Base-by-base conservation (phyloP, 176 grass and related monocot genomes). In the Aechmea fasciata region DNA sequence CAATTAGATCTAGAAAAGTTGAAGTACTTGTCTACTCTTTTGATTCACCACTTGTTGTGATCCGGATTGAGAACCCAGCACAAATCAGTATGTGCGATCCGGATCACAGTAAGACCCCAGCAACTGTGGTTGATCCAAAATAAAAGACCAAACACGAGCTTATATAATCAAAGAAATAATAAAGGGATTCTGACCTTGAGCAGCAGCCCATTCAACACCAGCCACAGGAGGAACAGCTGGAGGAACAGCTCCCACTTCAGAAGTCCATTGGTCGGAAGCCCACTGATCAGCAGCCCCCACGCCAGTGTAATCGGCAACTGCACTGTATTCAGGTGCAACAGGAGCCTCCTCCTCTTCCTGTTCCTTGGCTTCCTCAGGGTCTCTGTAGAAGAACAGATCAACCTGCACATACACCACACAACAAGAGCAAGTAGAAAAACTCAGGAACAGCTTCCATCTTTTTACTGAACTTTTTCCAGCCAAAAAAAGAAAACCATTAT, bases 361-460 rank as follows among this genome's bases (percentile, higher is more conserved):
- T 47, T 96, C 91, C 84, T 96, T 96, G 24, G 87, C 85, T 75
- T 96, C 91, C 77, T 96, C 91, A 41, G 91, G 91, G 65, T 96
- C 87, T 76, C 91, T 88, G 65, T 91, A 96, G 82, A 96, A 96
- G 57, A 96, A 96, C 51, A 96, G 51, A 69, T 96, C 91, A 48
- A 96, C 91, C 91, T 96, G 75, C 76, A 67, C 64, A 59, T 10
- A 20, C 55, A 59, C 55, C 33, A 41, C 33, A 63, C 79, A 1
- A 18, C 54, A 59, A 10, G 33, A 24, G 57, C 15, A 20, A n/a
- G 2, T n/a, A 41, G 33, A 6, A 41, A 41, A 41, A 41, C 3
- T 0, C 33, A 41, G 33, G 29, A 33, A 33, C 29, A 33, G 29
- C 25, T 26, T 26, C 25, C 25, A 26, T 26, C 25, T 26, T 26